Base-by-base conservation (phyloP, 2,329 filamentous ascomycete species). In the Penicillium expansum region DNA sequence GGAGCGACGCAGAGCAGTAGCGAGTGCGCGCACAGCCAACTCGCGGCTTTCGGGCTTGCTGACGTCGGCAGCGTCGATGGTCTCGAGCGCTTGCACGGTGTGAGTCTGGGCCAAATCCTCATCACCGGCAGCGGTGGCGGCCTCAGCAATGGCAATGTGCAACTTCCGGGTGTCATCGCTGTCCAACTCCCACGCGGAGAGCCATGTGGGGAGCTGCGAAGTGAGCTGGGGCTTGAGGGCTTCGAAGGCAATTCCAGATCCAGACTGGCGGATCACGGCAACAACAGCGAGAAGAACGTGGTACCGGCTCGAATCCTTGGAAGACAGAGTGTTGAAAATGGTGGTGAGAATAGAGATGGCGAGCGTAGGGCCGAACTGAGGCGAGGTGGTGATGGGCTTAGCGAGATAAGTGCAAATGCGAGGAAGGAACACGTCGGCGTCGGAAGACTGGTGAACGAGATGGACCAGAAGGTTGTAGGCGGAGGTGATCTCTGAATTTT, bases 391-490 rank as follows among this genome's bases (percentile, higher is more conserved):
- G 72, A 97, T 86, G 62, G 94, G 93, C 75, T 91, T 89, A 64
- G 86, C 86, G 71, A 99, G 90, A 79, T 95, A 93, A 70, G 87
- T 83, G 85, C 94, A 97, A 70, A 99, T 87, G 68, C 85, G 84
- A 58, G 91, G 89, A 64, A 99, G 87, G 80, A 94, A 89, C 78
- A 89, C 90, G 76, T 91, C 88, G 65, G 89, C 85, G 68, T 92
- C 90, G 68, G 89, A 86, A 58, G 92, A 91, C 79, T 96, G 91
- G 69, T 91, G 83, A 66, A 96, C 86, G 59, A 99, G 87, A 81
- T 97, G 91, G 72, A 97, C 88, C 75, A 99, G 88, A 67, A 97
- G 88, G 80, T 99, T 97, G 80, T 97, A 97, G 60, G 93, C 91
- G 58, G 93, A 89, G 59, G 91, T 92, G 75, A 97, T 94, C 77